A percentile compares a stretch with the other conserved stretches of the same genome.
Evolutionary conservation across 208 protist species (phyloP).

Genomic region (Trypanosoma mega): DNA sequence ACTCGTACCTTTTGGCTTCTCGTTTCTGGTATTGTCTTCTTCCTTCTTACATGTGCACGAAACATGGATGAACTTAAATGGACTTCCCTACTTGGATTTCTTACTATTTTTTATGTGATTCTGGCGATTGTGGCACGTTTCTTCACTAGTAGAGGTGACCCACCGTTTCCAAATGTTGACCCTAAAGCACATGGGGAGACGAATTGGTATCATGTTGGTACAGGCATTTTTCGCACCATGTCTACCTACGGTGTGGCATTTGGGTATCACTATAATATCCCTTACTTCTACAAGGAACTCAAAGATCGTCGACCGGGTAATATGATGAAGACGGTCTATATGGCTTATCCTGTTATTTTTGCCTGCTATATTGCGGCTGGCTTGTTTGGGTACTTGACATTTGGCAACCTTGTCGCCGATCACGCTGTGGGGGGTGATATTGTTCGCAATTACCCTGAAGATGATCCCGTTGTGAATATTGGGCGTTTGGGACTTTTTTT

Average conservation of each 20-base stretch:
- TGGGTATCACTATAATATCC: conserved; percentile 78
- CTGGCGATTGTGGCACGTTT: conserved; percentile 53
- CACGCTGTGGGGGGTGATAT: conserved; percentile 55
- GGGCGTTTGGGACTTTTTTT: conserved; percentile 72
- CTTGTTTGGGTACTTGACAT: conserved; percentile 70
- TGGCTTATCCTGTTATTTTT: conserved; percentile 64
- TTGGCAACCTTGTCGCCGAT: conserved; percentile 45
- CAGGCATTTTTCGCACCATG: conserved; percentile 42
- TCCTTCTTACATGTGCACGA: conserved; percentile 61
- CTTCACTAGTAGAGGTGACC: conserved; percentile 34
- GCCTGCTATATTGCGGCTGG: conserved; percentile 55
- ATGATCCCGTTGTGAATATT: conserved; percentile 65
- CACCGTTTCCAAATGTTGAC: conserved; percentile 43
- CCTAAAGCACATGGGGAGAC: conserved; percentile 34
- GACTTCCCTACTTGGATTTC: conserved; percentile 73
- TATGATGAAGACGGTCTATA: conserved; percentile 66
- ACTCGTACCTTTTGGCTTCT: conserved; percentile 53
- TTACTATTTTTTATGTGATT: conserved; percentile 86
- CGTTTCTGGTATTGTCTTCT: conserved; percentile 60
- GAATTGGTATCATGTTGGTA: conserved; percentile 33
- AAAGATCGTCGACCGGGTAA: conserved; percentile 32
- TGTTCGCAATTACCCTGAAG: conserved; percentile 52
- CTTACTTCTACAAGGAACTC: conserved; percentile 82
- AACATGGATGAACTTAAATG: conserved; percentile 88
- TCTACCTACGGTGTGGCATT: conserved; percentile 65